Evolutionary conservation across 2,329 filamentous ascomycete genomes (phyloP).

Genomic region (Akanthomyces lecanii): DNA sequence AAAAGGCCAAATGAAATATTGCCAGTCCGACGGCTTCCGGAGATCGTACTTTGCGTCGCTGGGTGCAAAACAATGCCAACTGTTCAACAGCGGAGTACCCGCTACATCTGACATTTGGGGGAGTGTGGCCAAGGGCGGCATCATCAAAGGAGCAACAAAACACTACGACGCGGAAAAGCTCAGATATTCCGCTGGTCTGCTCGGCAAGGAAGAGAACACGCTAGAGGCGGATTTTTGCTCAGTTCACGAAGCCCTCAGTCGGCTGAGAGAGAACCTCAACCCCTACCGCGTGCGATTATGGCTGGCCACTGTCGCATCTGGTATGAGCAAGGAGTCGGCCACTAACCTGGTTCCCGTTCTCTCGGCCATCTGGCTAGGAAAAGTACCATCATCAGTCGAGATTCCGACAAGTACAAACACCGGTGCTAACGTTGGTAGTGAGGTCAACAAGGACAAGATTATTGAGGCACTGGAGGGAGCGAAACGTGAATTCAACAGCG

Average conservation of each 20-base stretch:
- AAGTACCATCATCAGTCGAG: no score
- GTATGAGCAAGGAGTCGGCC: background rate
- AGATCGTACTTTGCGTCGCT: background rate
- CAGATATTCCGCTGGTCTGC: background rate
- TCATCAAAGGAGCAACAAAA: background rate
- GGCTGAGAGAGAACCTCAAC: accelerated
- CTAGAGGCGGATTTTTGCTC: background rate
- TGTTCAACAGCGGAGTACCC: background rate
- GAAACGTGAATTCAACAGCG: background rate
- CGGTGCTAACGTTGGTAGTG: background rate
- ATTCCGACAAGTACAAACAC: background rate
- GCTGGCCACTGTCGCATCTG: background rate
- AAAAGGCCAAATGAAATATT: background rate
- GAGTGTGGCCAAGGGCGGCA: background rate
- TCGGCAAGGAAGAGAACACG: background rate
- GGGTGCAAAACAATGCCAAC: background rate
- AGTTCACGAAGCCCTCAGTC: background rate
- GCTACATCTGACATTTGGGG: background rate
- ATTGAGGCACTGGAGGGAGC: background rate
- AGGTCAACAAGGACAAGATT: background rate
- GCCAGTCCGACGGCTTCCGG: background rate
- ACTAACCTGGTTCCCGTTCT: background rate
- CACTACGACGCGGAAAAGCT: background rate
- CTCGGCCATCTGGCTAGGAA: background rate
- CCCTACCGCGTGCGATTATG: background rate